Base-by-base conservation (phyloP, 2,329 filamentous ascomycete species). In the Thelonectria blattea region DNA sequence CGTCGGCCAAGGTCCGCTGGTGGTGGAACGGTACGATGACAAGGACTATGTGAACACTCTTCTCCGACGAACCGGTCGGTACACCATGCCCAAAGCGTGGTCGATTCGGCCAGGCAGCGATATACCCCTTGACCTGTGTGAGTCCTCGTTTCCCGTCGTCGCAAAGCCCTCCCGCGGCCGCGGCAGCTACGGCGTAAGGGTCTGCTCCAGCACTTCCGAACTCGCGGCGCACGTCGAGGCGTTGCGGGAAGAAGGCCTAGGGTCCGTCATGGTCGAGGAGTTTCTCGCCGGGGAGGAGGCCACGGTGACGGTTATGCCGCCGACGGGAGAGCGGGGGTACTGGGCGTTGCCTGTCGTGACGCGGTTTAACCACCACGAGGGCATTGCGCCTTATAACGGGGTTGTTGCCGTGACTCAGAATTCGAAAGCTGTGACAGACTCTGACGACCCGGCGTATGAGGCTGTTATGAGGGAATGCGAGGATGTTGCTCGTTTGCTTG, bases 221-320 rank as follows among this genome's bases (percentile, higher is more conserved):
- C 59, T 68, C 8, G 34, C 39, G 14, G 34, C 60, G 3, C 61
- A 68, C 39, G 30, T 59, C 4, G 20, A 43, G 17, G 37, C 48
- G 6, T 43, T 65, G 42, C 59, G 58, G 15, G 52, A 62, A 10
- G 62, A 65, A 14, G 48, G 55, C 3, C n/a, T 58, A 9, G 30
- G 47, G 5, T 37, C 48, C 20, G 52, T 58, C 34, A 78, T 85
- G 62, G 37, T 83, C 0, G 81, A 85, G 60, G 75, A 85, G 58
- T 83, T 75, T 57, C 74, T 85, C 0, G 56, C 69, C 0, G 80
- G 81, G 1, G 75, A 82, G 58, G 82, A 85, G 64, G 81, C 72
- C 0, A 85, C 82, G 0, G 74, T 85, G 2, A 84, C 81, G 0
- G 76, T 84, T 0, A 83, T 84, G 81, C 80, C 82, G 1, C 81